Base-by-base conservation (phyloP, 805 yeast species). In the Maudiozyma bulderi region DNA sequence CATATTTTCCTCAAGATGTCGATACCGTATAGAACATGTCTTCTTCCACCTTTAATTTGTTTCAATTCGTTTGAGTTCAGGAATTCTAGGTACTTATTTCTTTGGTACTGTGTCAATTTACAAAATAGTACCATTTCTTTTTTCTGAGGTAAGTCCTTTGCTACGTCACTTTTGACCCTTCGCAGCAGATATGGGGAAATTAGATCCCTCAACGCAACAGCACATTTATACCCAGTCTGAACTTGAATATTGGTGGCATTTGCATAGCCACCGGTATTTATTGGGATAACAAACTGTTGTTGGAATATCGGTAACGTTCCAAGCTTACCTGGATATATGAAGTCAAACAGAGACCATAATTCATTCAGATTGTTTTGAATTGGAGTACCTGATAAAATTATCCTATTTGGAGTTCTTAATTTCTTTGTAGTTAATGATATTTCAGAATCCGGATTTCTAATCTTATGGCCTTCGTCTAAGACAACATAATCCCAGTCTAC, bases 211-310 rank as follows among this genome's bases (percentile, higher is more conserved):
- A 93, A 69, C 2, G 91, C 82, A 5, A 90, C 93, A 0, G 99
- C 99, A 70, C 98, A 93, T 62, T 88, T 88, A 61, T 87, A 90
- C 1, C 97, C 96, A 1, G 97, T 83, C 61, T 91, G 97, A 0
- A 93, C 98, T 62, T 93, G 97, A 3, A 93, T 78, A 62, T 93
- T 93, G 1, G 95, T 81, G 0, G 99, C 98, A 69, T 91, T 93
- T 1, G 99, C 96, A 67, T 93, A 93, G 0, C 99, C 99, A n/a
- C 99, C 99, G 62, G 86, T 75, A 60, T 89, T 91, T 43, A 93
- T 93, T 0, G 99, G 99, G 6, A 82, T 73, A 2, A 95, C 84
- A 64, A 93, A 93, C 63, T 93, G 96, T 47, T 78, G 84, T 65
- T 90, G 95, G 58, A 93, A 93, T 0, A 93, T 91, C 0, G 99